Conservation (phyloP, 2,329 filamentous ascomycete species). For the Cercospora sp. region DNA sequence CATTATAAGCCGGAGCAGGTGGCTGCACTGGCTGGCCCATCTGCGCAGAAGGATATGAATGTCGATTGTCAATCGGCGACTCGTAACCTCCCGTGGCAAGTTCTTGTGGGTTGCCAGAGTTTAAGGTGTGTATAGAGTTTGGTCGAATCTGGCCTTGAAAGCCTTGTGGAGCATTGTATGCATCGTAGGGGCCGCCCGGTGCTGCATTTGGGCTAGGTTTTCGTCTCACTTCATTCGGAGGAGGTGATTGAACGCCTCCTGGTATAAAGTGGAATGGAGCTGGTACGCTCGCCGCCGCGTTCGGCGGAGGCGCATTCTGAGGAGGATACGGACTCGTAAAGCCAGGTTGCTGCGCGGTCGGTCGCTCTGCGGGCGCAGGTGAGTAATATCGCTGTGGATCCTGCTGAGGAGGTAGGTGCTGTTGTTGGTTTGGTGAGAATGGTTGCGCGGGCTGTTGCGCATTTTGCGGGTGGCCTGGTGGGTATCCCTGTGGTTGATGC, state of each 20-base stretch:
- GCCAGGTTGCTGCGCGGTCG: constrained; percentile 33
- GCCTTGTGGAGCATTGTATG: constrained; percentile 38
- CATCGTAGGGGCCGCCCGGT: constrained; percentile 37
- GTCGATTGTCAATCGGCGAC: constrained; percentile 48
- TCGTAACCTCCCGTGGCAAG: constrained; percentile 50
- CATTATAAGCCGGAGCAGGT: constrained; percentile 30
- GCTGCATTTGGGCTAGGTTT: constrained; percentile 35
- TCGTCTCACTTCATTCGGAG: constrained; percentile 28
- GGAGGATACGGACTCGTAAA: constrained; percentile 31
- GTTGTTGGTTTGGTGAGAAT: constrained; percentile 33
- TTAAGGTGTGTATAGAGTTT: constrained; percentile 42
- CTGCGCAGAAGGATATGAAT: constrained; percentile 41
- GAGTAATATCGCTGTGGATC: constrained; percentile 42
- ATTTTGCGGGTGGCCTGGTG: neutral
- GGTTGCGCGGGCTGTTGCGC: constrained; percentile 33
- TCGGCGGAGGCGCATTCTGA: constrained; percentile 29
- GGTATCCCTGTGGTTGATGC: constrained; percentile 41
- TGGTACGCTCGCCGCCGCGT: constrained; percentile 24
- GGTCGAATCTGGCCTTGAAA: constrained; percentile 43
- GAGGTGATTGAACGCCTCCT: constrained; percentile 34
- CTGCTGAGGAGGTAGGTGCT: constrained; percentile 33
- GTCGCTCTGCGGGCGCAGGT: constrained; percentile 36
- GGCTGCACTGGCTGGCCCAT: constrained; percentile 28
- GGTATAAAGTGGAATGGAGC: constrained; percentile 43
- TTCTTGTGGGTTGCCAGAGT: constrained; percentile 48